These are phyloP conservation scores for Ophiorrhiza pumila DNA, from an alignment of 257 asterid species.

Conservation along the genomic window DNA sequence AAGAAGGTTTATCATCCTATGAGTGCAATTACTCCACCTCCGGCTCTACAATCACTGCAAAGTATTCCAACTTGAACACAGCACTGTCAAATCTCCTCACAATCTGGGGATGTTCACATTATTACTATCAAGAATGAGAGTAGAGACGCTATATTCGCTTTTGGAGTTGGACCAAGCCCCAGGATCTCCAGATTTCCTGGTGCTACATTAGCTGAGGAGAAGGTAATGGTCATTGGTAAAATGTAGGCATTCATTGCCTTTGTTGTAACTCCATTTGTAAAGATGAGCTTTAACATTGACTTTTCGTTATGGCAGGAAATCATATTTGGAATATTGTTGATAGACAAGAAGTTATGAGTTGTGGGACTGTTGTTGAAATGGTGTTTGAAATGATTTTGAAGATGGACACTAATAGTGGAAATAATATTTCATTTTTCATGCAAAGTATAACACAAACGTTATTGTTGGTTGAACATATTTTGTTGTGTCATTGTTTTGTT, in stretches of 20 bases:
- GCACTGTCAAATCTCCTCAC: background rate
- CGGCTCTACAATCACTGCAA: background rate
- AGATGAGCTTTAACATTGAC: background rate
- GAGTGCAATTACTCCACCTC: background rate
- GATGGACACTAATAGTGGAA: slow-evolving; percentile 4
- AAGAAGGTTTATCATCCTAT: slow-evolving; percentile 9
- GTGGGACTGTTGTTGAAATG: slow-evolving; percentile 8
- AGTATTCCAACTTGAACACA: background rate
- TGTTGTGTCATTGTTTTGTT: too few relatives aligned
- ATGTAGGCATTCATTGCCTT: slow-evolving; percentile 3
- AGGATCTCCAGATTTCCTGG: background rate
- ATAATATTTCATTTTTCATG: background rate
- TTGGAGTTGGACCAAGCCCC: background rate
- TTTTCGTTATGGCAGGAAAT: slow-evolving; percentile 9
- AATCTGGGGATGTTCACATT: background rate
- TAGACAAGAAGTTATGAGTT: slow-evolving; percentile 14
- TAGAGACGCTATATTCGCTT: background rate
- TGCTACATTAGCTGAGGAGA: background rate
- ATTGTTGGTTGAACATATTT: background rate
- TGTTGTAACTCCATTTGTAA: slow-evolving; percentile 5
- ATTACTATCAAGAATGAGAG: slow-evolving; percentile 1
- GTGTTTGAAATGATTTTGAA: slow-evolving; percentile 8
- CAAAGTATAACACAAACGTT: background rate
- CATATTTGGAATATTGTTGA: slow-evolving; percentile 1
- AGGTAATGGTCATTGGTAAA: background rate